These are phyloP conservation scores for Colletotrichum caudatum DNA, from an alignment of 2,329 filamentous ascomycete genomes.

Conservation along the genomic window DNA sequence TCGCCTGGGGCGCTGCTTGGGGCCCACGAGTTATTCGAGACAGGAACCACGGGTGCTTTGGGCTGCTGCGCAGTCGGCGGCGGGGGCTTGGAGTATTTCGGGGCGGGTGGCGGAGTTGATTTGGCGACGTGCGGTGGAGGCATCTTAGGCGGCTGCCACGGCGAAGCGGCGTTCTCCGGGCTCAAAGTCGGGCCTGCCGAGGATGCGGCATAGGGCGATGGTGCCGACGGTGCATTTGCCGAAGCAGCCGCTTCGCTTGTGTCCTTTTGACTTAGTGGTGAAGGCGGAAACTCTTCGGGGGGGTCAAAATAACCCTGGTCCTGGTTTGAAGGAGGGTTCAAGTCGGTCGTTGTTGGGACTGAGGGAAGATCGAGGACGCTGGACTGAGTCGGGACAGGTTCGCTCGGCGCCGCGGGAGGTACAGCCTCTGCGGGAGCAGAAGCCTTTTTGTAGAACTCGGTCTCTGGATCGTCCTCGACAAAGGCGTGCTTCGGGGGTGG, in stretches of 20 bases:
- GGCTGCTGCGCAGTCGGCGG: conserved; percentile 36
- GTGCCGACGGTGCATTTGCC: conserved; percentile 17
- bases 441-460: conserved; percentile 45
- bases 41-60: conserved; percentile 7
- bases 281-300: conserved; percentile 50
- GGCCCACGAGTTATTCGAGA: conserved; percentile 42
- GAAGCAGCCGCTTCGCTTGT: conserved; percentile 46
- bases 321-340: conserved; percentile 41
- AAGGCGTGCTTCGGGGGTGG: conserved; percentile 55
- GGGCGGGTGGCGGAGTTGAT: conserved; percentile 41
- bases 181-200: conserved; percentile 37
- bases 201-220: conserved; percentile 30
- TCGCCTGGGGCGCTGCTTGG: conserved; percentile 35
- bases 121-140: neutral
- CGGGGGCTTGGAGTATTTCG: conserved; percentile 44
- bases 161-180: conserved; percentile 20
- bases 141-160: conserved; percentile 34
- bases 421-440: conserved; percentile 46
- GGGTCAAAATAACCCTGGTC: conserved; percentile 52
- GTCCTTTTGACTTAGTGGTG: conserved; percentile 51
- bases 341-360: conserved; percentile 22
- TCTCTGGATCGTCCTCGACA: conserved; percentile 67
- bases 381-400: conserved; percentile 29
- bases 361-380: conserved; percentile 39
- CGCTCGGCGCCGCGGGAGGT: conserved; percentile 45